Base-by-base conservation (phyloP, 2,329 filamentous ascomycete genomes). In the Fusarium sacchari region DNA sequence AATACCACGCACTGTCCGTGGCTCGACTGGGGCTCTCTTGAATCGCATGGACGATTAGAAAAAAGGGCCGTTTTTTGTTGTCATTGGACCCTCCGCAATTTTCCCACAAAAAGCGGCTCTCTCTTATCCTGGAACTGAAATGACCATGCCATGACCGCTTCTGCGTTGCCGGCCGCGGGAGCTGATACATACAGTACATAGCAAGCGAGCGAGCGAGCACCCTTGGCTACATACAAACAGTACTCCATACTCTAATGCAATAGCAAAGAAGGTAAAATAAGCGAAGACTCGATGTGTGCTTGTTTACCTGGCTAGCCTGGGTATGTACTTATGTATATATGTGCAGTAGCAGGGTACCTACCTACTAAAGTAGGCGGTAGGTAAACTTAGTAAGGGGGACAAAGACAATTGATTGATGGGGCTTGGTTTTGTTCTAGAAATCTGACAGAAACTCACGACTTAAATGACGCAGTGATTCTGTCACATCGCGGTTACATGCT, bases 121-220 rank as follows among this genome's bases (percentile, higher is more conserved):
- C 53, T 66, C 26, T 56, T 43, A 60, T 66, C 52, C 52, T 67
- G 32, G 61, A 49, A 50, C 34, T 65, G 50, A 28, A 55, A n/a
- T 55, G 34, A 55, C 50, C 50, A 55, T 55, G 66, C 50, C 34
- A 55, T 55, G 61, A 73, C 71, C 66, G 57, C 57, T 70, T 65
- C 63, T 67, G 70, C 52, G 57, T 73, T 73, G 71, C 71, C 71
- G 71, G 71, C 71, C 71, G 70, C 58, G 71, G 71, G 59, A 69
- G 46, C 62, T 70, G 61, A 42, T 50, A 47, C 32, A 32, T 32
- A 32, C n/a, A n/a, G n/a, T n/a, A n/a, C n/a, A n/a, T n/a, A n/a
- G n/a, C 49, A 49, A 26, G 43, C 42, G 13, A 50, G 15, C 53
- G 28, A 50, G 60, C 42, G 26, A 56, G 17, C 24, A 37, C 24